Percentiles rank a stretch among this genome's conserved stretches.
Evolutionary conservation across 495 filamentous ascomycete genomes (phyloP).

Genomic region (Amorphotheca resinae): DNA sequence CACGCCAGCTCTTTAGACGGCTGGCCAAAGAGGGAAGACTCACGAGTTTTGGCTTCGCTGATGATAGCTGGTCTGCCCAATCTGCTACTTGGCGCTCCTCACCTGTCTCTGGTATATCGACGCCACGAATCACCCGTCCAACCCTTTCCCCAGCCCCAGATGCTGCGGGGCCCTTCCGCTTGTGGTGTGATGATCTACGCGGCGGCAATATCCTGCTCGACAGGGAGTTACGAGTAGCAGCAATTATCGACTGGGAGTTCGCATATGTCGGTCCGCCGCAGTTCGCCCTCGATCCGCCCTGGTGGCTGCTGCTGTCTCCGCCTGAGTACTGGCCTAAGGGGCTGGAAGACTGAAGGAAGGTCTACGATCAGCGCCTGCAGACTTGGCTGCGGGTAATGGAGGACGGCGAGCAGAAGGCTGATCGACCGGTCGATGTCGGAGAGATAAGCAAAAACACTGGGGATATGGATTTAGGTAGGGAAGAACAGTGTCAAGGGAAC

Average conservation of each 20-base stretch:
- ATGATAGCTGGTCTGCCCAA: conserved; percentile 24
- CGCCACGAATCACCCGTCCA: no score
- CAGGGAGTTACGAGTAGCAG: conserved; percentile 1
- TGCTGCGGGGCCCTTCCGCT: conserved; percentile 1
- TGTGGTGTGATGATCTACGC: conserved; percentile 21
- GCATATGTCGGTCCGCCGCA: conserved; percentile 28
- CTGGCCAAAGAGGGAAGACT: conserved; percentile 21
- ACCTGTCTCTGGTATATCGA: no score
- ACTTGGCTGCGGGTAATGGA: conserved; percentile 22
- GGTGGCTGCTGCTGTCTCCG: conserved; percentile 31
- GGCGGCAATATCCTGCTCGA: conserved; percentile 20
- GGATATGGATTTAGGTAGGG: neutral
- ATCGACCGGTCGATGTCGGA: no score
- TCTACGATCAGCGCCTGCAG: conserved; percentile 17
- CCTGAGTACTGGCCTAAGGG: conserved; percentile 26
- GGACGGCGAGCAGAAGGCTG: conserved; percentile 17
- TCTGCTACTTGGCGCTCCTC: conserved; percentile 1
- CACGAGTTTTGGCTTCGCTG: conserved; percentile 15
- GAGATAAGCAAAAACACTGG: conserved; percentile 1
- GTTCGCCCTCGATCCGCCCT: conserved; percentile 28
- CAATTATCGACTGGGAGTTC: conserved; percentile 30
- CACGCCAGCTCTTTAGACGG: conserved; percentile 24
- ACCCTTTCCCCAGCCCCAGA: neutral
- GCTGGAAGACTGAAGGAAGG: conserved; percentile 19
- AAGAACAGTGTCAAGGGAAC: no score